These are phyloP conservation scores for Capsicum baccatum DNA, from an alignment of 257 asterid species.

Conservation along the genomic window DNA sequence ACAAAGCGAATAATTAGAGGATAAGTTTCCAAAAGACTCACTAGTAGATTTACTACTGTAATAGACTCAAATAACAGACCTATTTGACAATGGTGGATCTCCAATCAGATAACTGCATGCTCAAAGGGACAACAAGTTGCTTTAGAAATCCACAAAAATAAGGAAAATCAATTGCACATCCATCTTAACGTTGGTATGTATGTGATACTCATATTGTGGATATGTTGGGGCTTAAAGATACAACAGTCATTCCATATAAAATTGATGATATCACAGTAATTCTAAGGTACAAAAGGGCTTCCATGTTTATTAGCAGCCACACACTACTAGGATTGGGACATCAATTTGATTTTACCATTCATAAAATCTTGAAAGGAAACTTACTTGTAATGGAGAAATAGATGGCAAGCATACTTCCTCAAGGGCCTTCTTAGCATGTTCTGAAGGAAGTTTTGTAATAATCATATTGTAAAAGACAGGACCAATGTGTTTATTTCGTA, in stretches of 20 bases:
- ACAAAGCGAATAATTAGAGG: neutral
- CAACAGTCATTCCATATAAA: too few relatives aligned
- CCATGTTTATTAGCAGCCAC: too few relatives aligned
- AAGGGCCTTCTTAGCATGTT: slow-evolving; percentile 88
- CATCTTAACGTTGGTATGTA: too few relatives aligned
- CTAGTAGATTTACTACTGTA: slow-evolving; percentile 1
- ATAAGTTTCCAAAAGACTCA: slow-evolving; percentile 1
- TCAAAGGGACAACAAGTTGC: too few relatives aligned
- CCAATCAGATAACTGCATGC: too few relatives aligned
- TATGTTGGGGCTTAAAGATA: too few relatives aligned
- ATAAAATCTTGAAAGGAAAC: slow-evolving; percentile 40
- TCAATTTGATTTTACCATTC: neutral
- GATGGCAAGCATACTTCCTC: slow-evolving; percentile 90
- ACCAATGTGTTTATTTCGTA: neutral
- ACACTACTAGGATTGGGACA: too few relatives aligned
- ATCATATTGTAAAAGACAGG: slow-evolving; percentile 74
- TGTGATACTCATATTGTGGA: too few relatives aligned
- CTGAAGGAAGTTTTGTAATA: slow-evolving; percentile 91
- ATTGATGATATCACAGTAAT: too few relatives aligned
- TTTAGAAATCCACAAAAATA: too few relatives aligned
- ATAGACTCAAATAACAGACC: slow-evolving; percentile 45
- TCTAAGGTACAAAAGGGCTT: too few relatives aligned
- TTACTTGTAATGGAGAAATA: slow-evolving; percentile 80
- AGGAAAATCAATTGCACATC: too few relatives aligned
- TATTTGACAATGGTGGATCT: slow-evolving; percentile 37